Conservation (phyloP, 768 basidiomycete species). For the Lanmaoa pseudosensibilis region DNA sequence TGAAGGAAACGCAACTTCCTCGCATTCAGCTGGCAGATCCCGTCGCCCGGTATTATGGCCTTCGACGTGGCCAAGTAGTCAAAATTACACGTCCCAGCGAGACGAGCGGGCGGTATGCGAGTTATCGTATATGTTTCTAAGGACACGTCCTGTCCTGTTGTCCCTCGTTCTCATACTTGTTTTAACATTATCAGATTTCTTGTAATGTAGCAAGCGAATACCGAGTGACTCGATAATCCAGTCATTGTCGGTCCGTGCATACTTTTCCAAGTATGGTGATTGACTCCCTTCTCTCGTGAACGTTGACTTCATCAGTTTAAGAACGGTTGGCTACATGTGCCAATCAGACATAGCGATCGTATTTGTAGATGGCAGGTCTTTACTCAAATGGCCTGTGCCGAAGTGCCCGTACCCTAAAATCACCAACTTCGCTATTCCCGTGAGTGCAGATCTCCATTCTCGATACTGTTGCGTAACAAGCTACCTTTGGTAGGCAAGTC, state of each 20-base stretch:
- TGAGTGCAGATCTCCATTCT: background rate
- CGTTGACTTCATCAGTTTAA: background rate
- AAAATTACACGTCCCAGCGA: constrained; percentile 97
- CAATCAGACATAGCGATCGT: background rate
- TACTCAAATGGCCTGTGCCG: too few relatives aligned
- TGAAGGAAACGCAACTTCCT: constrained; percentile 97
- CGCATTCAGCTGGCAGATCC: constrained; percentile 96
- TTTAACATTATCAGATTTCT: constrained; percentile 8
- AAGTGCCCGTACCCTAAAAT: background rate
- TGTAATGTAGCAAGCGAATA: constrained; percentile 16
- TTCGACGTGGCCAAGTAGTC: constrained; percentile 93
- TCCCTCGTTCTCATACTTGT: background rate
- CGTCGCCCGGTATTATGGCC: constrained; percentile 97
- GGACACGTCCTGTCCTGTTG: constrained; percentile 1
- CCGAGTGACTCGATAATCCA: constrained; percentile 4
- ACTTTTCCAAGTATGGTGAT: background rate
- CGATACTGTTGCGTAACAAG: background rate
- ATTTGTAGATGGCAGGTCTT: background rate
- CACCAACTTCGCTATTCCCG: background rate
- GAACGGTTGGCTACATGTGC: background rate
- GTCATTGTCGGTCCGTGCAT: constrained; percentile 2
- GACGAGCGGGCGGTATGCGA: constrained; percentile 91
- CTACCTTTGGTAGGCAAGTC: too few relatives aligned
- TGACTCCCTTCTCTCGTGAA: background rate
- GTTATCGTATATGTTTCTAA: constrained; percentile 89